Conservation (phyloP, 2,329 filamentous ascomycete species). For the Trichoderma koningiopsis region DNA sequence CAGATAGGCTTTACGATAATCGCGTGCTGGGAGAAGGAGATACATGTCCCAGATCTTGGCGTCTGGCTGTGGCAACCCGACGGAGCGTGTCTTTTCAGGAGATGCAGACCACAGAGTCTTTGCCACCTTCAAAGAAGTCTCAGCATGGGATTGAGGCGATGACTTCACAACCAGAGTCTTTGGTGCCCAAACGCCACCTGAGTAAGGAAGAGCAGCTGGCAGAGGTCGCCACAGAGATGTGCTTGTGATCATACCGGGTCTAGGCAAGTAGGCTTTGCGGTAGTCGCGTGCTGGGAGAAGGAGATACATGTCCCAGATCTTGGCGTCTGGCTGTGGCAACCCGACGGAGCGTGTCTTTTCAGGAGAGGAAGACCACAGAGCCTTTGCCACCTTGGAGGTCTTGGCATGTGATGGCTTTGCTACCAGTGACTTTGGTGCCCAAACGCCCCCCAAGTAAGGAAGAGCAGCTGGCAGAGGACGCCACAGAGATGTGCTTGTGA, state of each 20-base stretch:
- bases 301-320: slow-evolving; percentile 11
- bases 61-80: slow-evolving; percentile 7
- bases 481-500: slow-evolving; percentile 46
- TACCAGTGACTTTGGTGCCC: background rate
- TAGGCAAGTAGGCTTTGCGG: slow-evolving; percentile 24
- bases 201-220: no score
- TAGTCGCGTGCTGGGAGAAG: background rate
- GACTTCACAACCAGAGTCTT: no score
- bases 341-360: background rate
- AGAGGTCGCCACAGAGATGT: slow-evolving; percentile 39
- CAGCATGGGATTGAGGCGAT: no score
- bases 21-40: background rate
- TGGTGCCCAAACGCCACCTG: no score
- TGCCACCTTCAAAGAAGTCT: background rate
- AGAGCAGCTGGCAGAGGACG: background rate
- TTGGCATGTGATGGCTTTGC: background rate
- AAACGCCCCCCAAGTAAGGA: background rate
- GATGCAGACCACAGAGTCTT: background rate
- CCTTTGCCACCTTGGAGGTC: background rate
- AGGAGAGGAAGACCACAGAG: background rate
- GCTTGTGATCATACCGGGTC: slow-evolving; percentile 41
- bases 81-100: background rate
- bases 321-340: slow-evolving; percentile 2
- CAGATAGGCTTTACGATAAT: background rate
- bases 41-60: slow-evolving; percentile 4